These are phyloP conservation scores for Exophiala sp. DNA, from an alignment of 2,329 filamentous ascomycete genomes.

Conservation along the genomic window DNA sequence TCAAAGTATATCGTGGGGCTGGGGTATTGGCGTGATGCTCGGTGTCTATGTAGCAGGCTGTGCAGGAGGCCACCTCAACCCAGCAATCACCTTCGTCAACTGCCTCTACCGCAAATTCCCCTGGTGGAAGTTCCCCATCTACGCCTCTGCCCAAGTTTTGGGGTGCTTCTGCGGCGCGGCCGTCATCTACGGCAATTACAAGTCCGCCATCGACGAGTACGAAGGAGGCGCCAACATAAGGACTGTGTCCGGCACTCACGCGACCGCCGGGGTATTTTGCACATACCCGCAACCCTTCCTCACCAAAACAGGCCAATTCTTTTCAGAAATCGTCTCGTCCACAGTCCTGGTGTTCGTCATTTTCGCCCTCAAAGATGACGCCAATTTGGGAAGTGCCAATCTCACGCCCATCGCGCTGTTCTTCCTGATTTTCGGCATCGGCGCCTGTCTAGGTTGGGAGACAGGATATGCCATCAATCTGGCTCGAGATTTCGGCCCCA, in stretches of 20 bases:
- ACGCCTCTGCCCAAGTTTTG: constrained; percentile 58
- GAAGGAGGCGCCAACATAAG: constrained; percentile 56
- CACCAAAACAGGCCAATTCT: constrained; percentile 60
- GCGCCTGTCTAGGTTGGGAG: constrained; percentile 64
- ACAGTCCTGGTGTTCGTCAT: constrained; percentile 63
- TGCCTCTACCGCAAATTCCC: constrained; percentile 59
- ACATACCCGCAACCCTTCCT: constrained; percentile 64
- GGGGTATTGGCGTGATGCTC: constrained; percentile 60
- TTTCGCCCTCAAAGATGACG: constrained; percentile 55
- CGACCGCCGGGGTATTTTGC: constrained; percentile 63
- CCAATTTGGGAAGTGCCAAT: constrained; percentile 53
- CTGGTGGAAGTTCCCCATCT: constrained; percentile 62
- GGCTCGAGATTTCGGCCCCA: constrained; percentile 63
- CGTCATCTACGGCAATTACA: constrained; percentile 56
- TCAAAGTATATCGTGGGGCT: constrained; percentile 41
- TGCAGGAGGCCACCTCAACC: constrained; percentile 58
- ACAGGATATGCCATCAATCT: constrained; percentile 68
- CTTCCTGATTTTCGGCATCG: constrained; percentile 67
- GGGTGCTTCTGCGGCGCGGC: constrained; percentile 58
- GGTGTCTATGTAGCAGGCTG: constrained; percentile 58
- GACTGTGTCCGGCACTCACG: constrained; percentile 55
- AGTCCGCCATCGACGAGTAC: constrained; percentile 56
- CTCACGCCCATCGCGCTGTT: constrained; percentile 57
- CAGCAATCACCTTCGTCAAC: constrained; percentile 62
- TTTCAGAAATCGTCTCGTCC: constrained; percentile 62